Base-by-base conservation (phyloP, 495 filamentous ascomycete genomes). In the Aspergillus sclerotioniger region DNA sequence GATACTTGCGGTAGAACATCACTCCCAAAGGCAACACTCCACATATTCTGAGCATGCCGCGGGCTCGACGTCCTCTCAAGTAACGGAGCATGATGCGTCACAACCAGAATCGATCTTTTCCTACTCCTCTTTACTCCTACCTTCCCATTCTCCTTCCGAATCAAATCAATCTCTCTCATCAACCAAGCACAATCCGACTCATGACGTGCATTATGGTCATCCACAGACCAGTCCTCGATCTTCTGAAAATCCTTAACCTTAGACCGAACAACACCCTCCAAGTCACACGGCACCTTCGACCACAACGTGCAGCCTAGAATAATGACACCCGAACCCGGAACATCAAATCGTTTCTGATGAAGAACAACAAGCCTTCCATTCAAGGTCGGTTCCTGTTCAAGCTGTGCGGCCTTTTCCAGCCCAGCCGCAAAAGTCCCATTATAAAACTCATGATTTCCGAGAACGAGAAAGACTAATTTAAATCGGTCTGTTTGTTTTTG, bases 381-480 rank as follows among this genome's bases (percentile, higher is more conserved):
- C 2, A 85, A 61, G 10, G 19, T 67, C 8, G 71, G 67, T 61
- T 86, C 81, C 10, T 64, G 51, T 55, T 77, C 67, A 16, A 85
- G 71, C 8, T 67, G 57, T n/a, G n/a, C n/a, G n/a, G n/a, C n/a
- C n/a, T n/a, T n/a, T n/a, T 68, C 59, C 1, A 86, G 55, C 8
- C 71, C 80, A 12, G 65, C 60, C 3, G 57, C 53, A 33, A 72
- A 72, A 8, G 67, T 63, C 1, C 68, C 53, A 39, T 76, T 73
- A 62, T 83, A 83, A 69, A 86, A 85, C 60, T 86, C 82, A 57
- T 86, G 82, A 55, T 84, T 84, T 0, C 84, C 84, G 9, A 82
- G 75, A 0, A 84, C 71, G 2, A 85, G 70, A 60, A 81, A 84
- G 0, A 85, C 76, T 0, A 68, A 56, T 20, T 73, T 54, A 61